Percentiles rank a stretch among this genome's conserved stretches.
phyloP scores from a whole-genome alignment of 2,329 filamentous ascomycete genomes.

The Beauveria caledonica region DNA sequence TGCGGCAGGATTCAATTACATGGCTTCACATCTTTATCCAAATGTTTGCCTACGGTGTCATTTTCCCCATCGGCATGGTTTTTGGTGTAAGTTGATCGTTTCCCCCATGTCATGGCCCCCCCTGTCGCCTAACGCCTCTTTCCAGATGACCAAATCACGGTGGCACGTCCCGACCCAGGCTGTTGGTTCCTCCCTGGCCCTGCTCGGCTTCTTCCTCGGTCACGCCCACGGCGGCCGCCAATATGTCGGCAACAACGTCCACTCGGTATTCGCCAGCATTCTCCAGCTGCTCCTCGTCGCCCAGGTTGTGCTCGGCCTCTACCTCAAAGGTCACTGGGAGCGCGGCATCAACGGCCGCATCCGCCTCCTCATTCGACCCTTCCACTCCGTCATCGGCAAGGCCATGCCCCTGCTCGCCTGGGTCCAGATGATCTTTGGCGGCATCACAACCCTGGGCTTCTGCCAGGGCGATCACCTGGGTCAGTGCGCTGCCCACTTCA shows the following conservation, averaged over 20 bases:
- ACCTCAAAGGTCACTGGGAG: slow-evolving; percentile 83
- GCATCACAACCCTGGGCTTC: slow-evolving; percentile 85
- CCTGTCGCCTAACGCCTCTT: slow-evolving; percentile 9
- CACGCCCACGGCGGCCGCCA: slow-evolving; percentile 85
- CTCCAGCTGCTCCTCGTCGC: slow-evolving; percentile 71
- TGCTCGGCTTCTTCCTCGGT: slow-evolving; percentile 83
- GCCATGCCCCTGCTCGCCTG: slow-evolving; percentile 78
- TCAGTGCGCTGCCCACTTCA: slow-evolving; percentile 93
- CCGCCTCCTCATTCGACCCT: slow-evolving; percentile 59
- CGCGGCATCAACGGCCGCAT: slow-evolving; percentile 75
- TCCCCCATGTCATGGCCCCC: not conserved
- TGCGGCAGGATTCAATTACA: slow-evolving; percentile 63
- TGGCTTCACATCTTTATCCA: slow-evolving; percentile 93
- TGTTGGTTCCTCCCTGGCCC: slow-evolving; percentile 63
- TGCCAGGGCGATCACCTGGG: slow-evolving; percentile 86
- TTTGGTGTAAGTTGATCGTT: slow-evolving; percentile 56
- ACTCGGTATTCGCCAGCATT: slow-evolving; percentile 70
- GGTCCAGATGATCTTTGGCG: slow-evolving; percentile 93
- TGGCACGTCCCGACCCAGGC: slow-evolving; percentile 92
- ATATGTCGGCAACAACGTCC: slow-evolving; percentile 67
- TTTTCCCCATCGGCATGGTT: slow-evolving; percentile 94
- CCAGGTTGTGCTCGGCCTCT: slow-evolving; percentile 75
- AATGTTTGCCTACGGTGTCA: slow-evolving; percentile 77
- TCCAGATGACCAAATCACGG: slow-evolving; percentile 74
- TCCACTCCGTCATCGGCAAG: slow-evolving; percentile 79